Percentiles rank a stretch among this genome's conserved stretches.
These are phyloP conservation scores for Insectozyma bohioensis DNA, from an alignment of 1,139 yeast genomes.

Conservation along the genomic window DNA sequence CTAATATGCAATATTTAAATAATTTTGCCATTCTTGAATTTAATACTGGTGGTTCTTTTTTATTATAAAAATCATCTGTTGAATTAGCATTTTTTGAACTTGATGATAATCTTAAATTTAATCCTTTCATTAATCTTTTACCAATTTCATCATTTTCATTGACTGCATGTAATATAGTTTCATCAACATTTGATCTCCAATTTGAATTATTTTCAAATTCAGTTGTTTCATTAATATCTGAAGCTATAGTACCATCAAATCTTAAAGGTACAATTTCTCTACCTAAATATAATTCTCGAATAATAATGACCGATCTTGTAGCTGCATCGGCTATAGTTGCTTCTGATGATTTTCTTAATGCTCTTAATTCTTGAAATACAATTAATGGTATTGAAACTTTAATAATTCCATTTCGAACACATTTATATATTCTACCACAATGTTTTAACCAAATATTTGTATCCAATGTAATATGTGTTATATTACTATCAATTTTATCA, in stretches of 20 bases:
- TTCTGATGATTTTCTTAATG: constrained; percentile 71
- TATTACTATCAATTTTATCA: constrained; percentile 50
- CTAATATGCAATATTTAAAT: constrained; percentile 58
- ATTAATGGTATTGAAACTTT: constrained; percentile 65
- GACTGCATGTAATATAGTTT: constrained; percentile 57
- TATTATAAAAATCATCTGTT: constrained; percentile 2
- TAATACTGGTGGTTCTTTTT: constrained; percentile 19
- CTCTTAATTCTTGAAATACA: constrained; percentile 75
- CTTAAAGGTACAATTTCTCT: constrained; percentile 50
- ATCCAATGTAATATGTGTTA: constrained; percentile 66
- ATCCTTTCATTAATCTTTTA: constrained; percentile 38
- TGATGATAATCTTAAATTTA: constrained; percentile 24
- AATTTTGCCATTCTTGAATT: constrained; percentile 36
- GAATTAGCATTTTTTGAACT: constrained; percentile 5
- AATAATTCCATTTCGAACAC: constrained; percentile 60
- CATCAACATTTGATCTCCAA: constrained; percentile 62
- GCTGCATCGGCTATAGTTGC: constrained; percentile 80
- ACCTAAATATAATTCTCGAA: constrained; percentile 64
- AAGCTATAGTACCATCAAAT: constrained; percentile 57
- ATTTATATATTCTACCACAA: constrained; percentile 72
- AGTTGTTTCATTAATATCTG: constrained; percentile 53
- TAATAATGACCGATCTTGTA: constrained; percentile 72
- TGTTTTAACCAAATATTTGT: constrained; percentile 82
- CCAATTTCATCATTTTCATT: constrained; percentile 48
- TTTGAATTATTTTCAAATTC: constrained; percentile 65